Evolutionary conservation across 176 grass and related monocot species (phyloP).

Genomic region (Calamus simplicifolius): DNA sequence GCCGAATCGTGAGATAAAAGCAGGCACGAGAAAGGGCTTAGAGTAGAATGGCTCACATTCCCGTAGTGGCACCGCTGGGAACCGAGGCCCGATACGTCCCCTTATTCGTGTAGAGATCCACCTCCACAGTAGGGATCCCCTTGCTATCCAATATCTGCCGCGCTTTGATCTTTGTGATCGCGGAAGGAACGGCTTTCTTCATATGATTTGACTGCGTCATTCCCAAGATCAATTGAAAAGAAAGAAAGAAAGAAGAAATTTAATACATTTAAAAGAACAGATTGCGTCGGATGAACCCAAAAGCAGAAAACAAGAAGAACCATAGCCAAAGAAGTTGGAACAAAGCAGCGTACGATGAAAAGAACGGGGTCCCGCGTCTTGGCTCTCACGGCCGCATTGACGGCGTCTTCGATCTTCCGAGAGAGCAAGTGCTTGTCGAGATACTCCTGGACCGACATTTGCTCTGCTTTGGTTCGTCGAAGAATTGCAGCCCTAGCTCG

Average conservation of each 20-base stretch:
- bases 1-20: not conserved
- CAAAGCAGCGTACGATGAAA: constrained; percentile 40
- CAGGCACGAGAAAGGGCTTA: too few species aligned
- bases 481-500: too few species aligned
- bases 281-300: too few species aligned
- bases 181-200: constrained; percentile 56
- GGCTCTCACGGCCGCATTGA: constrained; percentile 93
- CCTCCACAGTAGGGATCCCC: constrained; percentile 75
- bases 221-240: not conserved
- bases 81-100: constrained; percentile 83
- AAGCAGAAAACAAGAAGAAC: too few species aligned
- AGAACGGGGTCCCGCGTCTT: constrained; percentile 68
- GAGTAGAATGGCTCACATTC: constrained; percentile 21
- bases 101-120: constrained; percentile 95
- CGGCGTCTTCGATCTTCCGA: constrained; percentile 94
- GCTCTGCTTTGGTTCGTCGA: not conserved
- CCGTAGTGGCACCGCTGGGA: constrained; percentile 20
- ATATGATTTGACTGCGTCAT: constrained; percentile 66
- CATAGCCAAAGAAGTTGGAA: not conserved
- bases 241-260: not conserved
- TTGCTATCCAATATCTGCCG: constrained; percentile 84
- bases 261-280: too few species aligned
- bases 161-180: constrained; percentile 82
- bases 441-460: constrained; percentile 97
- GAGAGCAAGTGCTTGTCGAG: constrained; percentile 79